Evolutionary conservation across 1,284 basidiomycete species (phyloP), one percentile per base, ranked within the genome.

Genomic region (Rhodotorula sp.): DNA sequence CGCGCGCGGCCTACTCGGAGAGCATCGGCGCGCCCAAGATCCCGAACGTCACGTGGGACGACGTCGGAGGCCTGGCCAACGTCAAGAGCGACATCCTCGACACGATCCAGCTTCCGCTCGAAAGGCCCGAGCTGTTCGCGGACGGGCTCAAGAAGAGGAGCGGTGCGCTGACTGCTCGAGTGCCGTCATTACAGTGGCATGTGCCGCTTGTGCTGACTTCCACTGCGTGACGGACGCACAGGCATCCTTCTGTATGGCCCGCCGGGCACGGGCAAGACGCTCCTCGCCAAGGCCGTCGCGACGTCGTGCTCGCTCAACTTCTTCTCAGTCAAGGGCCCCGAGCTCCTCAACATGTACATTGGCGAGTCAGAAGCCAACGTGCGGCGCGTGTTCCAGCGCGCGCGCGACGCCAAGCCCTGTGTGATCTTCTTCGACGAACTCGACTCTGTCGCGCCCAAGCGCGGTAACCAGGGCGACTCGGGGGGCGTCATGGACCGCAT

Each of bases 21-120:
- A 93, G 87, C 78, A 97, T 99, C 68, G 96, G 96, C 19, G 93
- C 94, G 25, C 97, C 97, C 0, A 95, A 92, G 79, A 99, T 99
- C 64, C 97, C 97, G 1, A 92, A 88, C 73, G 95, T 99, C 0
- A 88, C 91, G 0, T 99, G 97, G 97, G 93, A 98, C 82, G 97
- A 99, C 80, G 91, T 99, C 21, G 97, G 97, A 54, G 97, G 97
- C 12, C 84, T 99, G 25, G 89, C 88, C 1, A 84, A 86, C 72
- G 93, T 98, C 70, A 99, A 98, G 82, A 82, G 88, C 56, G 96
- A 98, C 78, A 98, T 99, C 68, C 84, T 99, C 75, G 96, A 99
- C 78, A 99, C 96, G 23, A 92, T 99, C 60, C 95, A 99, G 80
- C 84, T 99, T 7, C 97, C 97, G 0, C 84, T 99, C 42, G 92